These are phyloP conservation scores for Nowakowskiella sp. DNA, from an alignment of 192 early-diverging fungal genomes.

Conservation along the genomic window DNA sequence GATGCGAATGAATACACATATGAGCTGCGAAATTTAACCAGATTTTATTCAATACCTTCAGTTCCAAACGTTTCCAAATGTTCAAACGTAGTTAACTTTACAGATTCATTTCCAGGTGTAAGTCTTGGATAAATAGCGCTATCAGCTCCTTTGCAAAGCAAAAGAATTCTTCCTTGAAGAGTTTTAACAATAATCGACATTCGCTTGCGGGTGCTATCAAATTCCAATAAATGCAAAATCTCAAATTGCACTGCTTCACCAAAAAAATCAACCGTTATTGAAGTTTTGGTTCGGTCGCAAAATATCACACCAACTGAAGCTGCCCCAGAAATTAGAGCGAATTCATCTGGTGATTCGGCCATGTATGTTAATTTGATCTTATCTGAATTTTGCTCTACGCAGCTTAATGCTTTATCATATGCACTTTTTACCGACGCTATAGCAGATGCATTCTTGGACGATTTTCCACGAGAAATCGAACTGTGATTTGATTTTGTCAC, in stretches of 20 bases:
- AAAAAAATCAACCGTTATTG: slow-evolving; percentile 33
- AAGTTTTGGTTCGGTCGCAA: slow-evolving; percentile 26
- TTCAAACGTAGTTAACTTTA: slow-evolving; percentile 58
- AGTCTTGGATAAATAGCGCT: slow-evolving; percentile 73
- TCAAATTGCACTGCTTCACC: slow-evolving; percentile 51
- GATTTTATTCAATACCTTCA: slow-evolving; percentile 22
- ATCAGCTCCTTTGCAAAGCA: slow-evolving; percentile 89
- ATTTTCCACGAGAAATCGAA: no score
- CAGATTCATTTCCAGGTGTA: slow-evolving; percentile 54
- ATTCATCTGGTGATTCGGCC: slow-evolving; percentile 70
- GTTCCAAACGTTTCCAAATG: slow-evolving; percentile 84
- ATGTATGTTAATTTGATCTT: slow-evolving; percentile 64
- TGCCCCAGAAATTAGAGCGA: slow-evolving; percentile 38
- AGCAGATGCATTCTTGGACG: no score
- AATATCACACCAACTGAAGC: slow-evolving; percentile 46
- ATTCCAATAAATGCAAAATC: slow-evolving; percentile 73
- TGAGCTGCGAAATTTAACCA: not conserved
- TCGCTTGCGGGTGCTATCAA: slow-evolving; percentile 78
- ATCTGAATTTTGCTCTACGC: no score
- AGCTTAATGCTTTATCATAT: not conserved
- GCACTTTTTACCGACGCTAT: no score
- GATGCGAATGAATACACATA: no score
- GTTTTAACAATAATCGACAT: slow-evolving; percentile 75
- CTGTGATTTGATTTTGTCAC: no score
- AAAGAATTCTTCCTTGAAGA: slow-evolving; percentile 63